phyloP scores from a whole-genome alignment of 352 stramenopile genomes.

The Phytophthora fragariae region DNA sequence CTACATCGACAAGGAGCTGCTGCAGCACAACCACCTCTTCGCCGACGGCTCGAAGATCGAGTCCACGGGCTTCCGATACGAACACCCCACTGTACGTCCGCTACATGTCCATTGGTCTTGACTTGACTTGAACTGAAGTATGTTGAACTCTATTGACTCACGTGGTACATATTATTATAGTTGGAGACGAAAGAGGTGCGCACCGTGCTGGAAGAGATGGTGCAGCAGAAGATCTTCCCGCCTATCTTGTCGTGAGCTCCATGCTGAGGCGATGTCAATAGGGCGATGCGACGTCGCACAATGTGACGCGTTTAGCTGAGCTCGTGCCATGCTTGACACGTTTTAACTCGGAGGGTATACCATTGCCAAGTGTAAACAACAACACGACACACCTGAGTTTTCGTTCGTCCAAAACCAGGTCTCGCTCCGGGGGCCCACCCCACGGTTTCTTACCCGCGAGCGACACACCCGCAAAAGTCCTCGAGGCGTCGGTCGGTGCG shows the following conservation, averaged over 20 bases:
- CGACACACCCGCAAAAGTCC: slow-evolving; percentile 28
- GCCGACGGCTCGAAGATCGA: slow-evolving; percentile 82
- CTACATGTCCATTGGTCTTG: slow-evolving; percentile 5
- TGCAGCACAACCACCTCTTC: slow-evolving; percentile 88
- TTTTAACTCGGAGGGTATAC: slow-evolving; percentile 21
- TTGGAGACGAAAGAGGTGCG: slow-evolving; percentile 68
- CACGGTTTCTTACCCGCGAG: background rate
- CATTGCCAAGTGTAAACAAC: slow-evolving; percentile 32
- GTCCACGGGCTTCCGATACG: slow-evolving; percentile 77
- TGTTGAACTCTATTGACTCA: slow-evolving; percentile 22
- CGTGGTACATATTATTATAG: slow-evolving; percentile 36
- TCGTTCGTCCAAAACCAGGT: slow-evolving; percentile 8
- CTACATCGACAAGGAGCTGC: slow-evolving; percentile 90
- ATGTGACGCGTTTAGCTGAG: slow-evolving; percentile 12
- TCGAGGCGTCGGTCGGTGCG: slow-evolving; percentile 26
- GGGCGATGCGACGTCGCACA: slow-evolving; percentile 9
- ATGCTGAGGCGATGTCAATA: slow-evolving; percentile 12
- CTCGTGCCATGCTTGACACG: slow-evolving; percentile 29
- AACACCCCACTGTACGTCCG: slow-evolving; percentile 64
- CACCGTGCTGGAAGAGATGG: slow-evolving; percentile 72
- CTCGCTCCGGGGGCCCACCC: no score
- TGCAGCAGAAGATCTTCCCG: slow-evolving; percentile 84
- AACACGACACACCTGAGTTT: slow-evolving; percentile 37
- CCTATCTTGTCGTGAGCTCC: slow-evolving; percentile 61
- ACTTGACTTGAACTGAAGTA: slow-evolving; percentile 1